These are phyloP conservation scores for Pseudogymnoascus sp. DNA, from an alignment of 2,329 filamentous ascomycete species.

Conservation along the genomic window DNA sequence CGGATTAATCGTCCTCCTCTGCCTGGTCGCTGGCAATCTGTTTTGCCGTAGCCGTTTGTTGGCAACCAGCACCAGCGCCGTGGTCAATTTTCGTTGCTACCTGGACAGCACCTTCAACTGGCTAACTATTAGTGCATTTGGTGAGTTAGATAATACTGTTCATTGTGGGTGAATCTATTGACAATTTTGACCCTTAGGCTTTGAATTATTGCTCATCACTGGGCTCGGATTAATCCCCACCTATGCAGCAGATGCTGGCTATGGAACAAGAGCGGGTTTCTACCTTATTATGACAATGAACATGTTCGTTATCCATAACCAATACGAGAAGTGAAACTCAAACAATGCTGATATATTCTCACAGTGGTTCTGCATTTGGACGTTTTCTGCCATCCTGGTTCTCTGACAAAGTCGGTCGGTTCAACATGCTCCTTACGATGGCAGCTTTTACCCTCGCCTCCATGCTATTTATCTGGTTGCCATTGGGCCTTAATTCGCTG, in stretches of 20 bases:
- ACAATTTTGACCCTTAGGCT: not conserved
- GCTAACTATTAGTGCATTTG: slow-evolving; percentile 56
- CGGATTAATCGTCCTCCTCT: slow-evolving; percentile 8
- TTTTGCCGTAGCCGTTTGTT: slow-evolving; percentile 47
- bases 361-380: slow-evolving; percentile 7
- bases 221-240: slow-evolving; percentile 73
- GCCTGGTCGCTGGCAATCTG: slow-evolving; percentile 12
- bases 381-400: not conserved
- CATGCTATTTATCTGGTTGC: slow-evolving; percentile 9
- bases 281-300: slow-evolving; percentile 76
- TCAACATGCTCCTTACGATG: slow-evolving; percentile 11
- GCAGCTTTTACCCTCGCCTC: not conserved
- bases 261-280: slow-evolving; percentile 58
- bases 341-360: not conserved
- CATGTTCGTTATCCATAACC: slow-evolving; percentile 30
- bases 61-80: slow-evolving; percentile 48
- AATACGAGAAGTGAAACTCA: not conserved
- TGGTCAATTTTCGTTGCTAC: slow-evolving; percentile 55
- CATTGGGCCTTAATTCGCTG: not conserved
- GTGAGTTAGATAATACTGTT: slow-evolving; percentile 34
- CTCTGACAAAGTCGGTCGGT: slow-evolving; percentile 1
- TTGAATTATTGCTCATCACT: slow-evolving; percentile 67
- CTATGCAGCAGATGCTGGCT: slow-evolving; percentile 59
- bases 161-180: not conserved
- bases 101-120: slow-evolving; percentile 53